Evolutionary conservation across 345 rosid genomes (phyloP).

Genomic region (Abelmoschus esculentus): DNA sequence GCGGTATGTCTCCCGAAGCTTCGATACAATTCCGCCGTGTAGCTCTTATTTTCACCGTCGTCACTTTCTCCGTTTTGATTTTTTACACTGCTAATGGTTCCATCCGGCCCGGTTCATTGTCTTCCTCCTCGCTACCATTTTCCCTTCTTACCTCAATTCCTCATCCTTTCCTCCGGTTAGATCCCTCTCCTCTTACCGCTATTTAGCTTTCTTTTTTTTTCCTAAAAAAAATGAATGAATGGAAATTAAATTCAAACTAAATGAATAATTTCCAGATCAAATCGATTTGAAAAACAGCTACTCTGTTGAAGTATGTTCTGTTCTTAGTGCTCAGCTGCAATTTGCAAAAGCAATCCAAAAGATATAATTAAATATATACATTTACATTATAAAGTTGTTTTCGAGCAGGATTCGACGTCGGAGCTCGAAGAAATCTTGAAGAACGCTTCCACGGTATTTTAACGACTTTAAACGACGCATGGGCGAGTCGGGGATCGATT

Average conservation of each 20-base stretch:
- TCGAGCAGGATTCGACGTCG: conserved; percentile 24
- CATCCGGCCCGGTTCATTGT: conserved; percentile 12
- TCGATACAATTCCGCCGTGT: conserved; percentile 18
- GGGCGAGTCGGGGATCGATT: conserved; percentile 62
- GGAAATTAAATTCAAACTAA: too few species aligned
- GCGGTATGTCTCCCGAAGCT: conserved; percentile 2
- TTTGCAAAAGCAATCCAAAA: too few species aligned
- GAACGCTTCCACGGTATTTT: conserved; percentile 57
- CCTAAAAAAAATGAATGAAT: too few species aligned
- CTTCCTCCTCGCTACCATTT: neutral
- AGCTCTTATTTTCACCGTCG: conserved; percentile 15
- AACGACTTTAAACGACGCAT: conserved; percentile 75
- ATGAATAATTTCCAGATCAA: too few species aligned
- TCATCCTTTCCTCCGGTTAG: neutral
- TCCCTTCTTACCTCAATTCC: conserved; percentile 12
- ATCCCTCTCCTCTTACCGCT: too few species aligned
- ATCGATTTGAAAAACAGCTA: too few species aligned
- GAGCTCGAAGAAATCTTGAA: conserved; percentile 45
- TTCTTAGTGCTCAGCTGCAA: too few species aligned
- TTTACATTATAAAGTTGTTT: neutral
- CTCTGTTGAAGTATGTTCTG: too few species aligned
- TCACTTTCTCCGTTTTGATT: conserved; percentile 7
- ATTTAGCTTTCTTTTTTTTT: too few species aligned
- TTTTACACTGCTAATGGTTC: conserved; percentile 18
- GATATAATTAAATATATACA: neutral